Base-by-base conservation (phyloP, 2,329 filamentous ascomycete species). In the Eurotiales sp. region DNA sequence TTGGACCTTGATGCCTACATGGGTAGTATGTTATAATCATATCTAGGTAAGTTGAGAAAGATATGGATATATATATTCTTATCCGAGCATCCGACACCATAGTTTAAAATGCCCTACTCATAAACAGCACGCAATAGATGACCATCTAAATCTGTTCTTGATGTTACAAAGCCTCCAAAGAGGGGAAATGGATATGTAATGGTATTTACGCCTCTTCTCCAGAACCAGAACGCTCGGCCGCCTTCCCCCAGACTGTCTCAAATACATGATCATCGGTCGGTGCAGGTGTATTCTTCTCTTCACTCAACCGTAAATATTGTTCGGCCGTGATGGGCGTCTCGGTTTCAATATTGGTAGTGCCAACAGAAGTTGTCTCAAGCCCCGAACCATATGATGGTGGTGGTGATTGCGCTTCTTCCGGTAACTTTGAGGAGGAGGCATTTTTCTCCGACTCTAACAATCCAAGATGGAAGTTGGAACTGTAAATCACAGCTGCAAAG, bases 401-500 rank as follows among this genome's bases (percentile, higher is more conserved):
- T 37, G n/a, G 8, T 21, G 54, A 17, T 39, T 50, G 34, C 25
- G 50, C 52, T 15, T 46, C 50, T 27, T 58, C 61, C 8, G 53
- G 42, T 10, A 49, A 12, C 15, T 52, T 36, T 22, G 30, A 23
- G 10, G 39, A 22, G 27, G 39, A 19, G 29, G 32, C 22, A 37
- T 46, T 32, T 40, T 48, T 48, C 23, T 44, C 63, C 12, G 63
- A 55, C 17, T 61, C 60, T 2, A 64, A 55, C 15, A 67, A 53
- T 51, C 69, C 64, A 4, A 66, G 58, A 42, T 74, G 69, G 50
- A 75, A 71, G 55, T 76, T 75, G 19, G 71, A 75, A 51, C 72
- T 75, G 54, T 76, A 76, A n/a, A 76, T 70, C 15, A 76, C 72
- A 3, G 73, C 73, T 0, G 73, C 73, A 58, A 76, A 76, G 1